These are phyloP conservation scores for Macrolepiota dolichaula DNA, from an alignment of 768 basidiomycete species.

Conservation along the genomic window DNA sequence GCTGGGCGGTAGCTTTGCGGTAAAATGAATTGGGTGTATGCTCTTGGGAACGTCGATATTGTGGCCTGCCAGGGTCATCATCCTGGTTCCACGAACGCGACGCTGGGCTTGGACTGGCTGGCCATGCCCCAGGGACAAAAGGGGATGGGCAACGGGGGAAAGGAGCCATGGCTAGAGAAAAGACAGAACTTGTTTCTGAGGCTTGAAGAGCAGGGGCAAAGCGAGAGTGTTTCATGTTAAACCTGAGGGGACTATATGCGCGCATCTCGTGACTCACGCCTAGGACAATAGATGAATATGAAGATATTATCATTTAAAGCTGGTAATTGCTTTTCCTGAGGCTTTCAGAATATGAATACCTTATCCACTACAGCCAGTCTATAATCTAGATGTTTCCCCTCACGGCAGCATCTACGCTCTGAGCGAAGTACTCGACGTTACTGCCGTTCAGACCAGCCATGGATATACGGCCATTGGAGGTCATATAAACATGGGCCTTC, in stretches of 20 bases:
- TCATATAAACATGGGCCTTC: conserved; percentile 92
- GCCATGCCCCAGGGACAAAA: conserved; percentile 44
- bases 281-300: background rate
- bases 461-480: conserved; percentile 88
- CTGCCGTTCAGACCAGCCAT: conserved; percentile 86
- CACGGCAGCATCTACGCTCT: conserved; percentile 81
- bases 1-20: background rate
- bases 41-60: background rate
- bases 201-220: background rate
- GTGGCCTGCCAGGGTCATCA: background rate
- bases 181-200: background rate
- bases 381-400: conserved; percentile 61
- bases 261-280: conserved; percentile 3
- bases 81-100: background rate
- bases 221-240: background rate
- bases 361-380: background rate
- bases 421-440: conserved; percentile 90
- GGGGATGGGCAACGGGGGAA: conserved; percentile 24
- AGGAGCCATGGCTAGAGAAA: conserved; percentile 1
- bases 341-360: background rate
- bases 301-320: conserved; percentile 1
- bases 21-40: background rate
- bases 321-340: conserved; percentile 8
- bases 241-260: background rate
- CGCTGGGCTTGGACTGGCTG: conserved; percentile 19